Evolutionary conservation across 345 rosid species (phyloP), one percentile per base, ranked within the genome.

Genomic region (Citrus mangshanensis): DNA sequence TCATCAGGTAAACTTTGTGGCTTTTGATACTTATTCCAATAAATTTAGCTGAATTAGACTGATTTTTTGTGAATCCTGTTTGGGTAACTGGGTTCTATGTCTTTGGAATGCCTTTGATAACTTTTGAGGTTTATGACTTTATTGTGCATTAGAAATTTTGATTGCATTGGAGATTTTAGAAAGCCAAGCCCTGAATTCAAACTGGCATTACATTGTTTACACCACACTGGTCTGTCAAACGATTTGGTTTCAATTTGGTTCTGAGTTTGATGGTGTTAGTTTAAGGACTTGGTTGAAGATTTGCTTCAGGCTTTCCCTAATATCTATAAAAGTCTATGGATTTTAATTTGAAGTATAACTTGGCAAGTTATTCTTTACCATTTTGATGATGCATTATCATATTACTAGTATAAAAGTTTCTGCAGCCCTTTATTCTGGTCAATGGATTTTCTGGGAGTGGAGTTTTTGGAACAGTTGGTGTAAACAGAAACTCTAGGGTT

Each of bases 171-270:
- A 54, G 58, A 37, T 19, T 77, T 54, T 77, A 25, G 46, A 28
- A 35, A 37, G 25, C 71, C 63, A 30, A 66, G n/a, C 27, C 8
- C 49, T 22, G 51, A 37, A 32, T 76, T 60, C 24, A 28, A 58
- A 68, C 67, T 19, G 62, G 67, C 80, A 69, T 69, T 60, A 59
- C 69, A 9, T 32, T 28, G 60, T 30, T 77, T 40, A 27, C n/a
- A 3, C 60, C 32, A 12, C 10, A 70, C 13, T 77, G 67, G 49
- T 70, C 19, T 59, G 80, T 77, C 74, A 59, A 69, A 68, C 4
- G 62, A 40, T 38, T 66, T 8, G 18, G 24, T 66, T 54, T 66
- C 18, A 51, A 34, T 74, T 16, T 8, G 69, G 28, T 66, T 10
- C n/a, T 32, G 35, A 32, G 68, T 77, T 69, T 58, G 37, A 9